Evolutionary conservation across 2,329 filamentous ascomycete genomes (phyloP), one percentile per base, ranked within the genome.

Genomic region (Aureobasidium mangrovei): DNA sequence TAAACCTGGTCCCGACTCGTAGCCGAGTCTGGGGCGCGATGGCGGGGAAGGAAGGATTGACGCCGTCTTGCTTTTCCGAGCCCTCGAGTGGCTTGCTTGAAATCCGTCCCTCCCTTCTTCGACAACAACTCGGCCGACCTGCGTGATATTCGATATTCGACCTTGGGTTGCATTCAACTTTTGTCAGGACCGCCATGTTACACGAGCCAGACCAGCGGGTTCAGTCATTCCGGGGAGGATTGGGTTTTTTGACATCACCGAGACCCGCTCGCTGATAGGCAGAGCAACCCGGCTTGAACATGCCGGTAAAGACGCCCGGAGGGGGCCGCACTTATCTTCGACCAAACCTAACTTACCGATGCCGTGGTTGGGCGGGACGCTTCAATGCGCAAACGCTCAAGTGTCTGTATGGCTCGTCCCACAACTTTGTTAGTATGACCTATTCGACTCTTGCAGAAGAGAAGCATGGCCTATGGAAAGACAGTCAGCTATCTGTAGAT

Each of bases 171-270:
- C 47, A 51, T 41, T 41, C 47, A 24, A 2, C 7, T 32, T 40
- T 26, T 4, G n/a, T 49, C 46, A 26, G 32, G 9, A 31, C 8
- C 36, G 5, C 28, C 35, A 12, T 18, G 46, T 26, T 26, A 40
- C 35, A 49, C 46, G 46, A 49, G 46, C 46, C 46, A 40, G 39
- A 49, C 40, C 46, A 49, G 46, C 46, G 46, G 46, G 46, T 40
- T 18, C 46, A 49, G 27, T 28, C 35, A 18, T 24, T 49, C 7
- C 36, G 46, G 28, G 46, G 46, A 49, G 46, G 35, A 32, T 49
- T 49, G 31, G 8, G 28, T 9, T 49, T n/a, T n/a, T 49, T 49
- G 46, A 49, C 46, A 49, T 49, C 46, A 49, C 46, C 46, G 35
- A 49, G 46, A 40, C 46, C 36, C 36, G 27, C 46, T 49, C 36